A percentile compares a stretch with the other conserved stretches of the same genome.
These are phyloP conservation scores for Blastobotrys americana DNA, from an alignment of 805 yeast species.

Conservation along the genomic window DNA sequence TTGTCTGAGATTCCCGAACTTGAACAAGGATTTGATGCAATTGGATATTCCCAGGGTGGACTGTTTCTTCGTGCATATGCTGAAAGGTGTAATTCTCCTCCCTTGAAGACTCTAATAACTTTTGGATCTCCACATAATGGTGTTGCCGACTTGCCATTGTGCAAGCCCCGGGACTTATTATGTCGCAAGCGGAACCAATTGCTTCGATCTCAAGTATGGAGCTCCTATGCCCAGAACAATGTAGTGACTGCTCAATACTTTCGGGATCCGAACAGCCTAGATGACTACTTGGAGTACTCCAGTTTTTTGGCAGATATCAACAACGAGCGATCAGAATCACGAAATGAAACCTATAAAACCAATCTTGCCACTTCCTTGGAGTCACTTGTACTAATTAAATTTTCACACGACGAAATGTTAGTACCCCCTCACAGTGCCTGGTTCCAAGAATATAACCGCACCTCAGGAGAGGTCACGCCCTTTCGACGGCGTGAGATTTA, in stretches of 20 bases:
- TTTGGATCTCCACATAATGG: conserved; percentile 83
- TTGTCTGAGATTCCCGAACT: conserved; percentile 42
- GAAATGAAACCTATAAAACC: conserved; percentile 36
- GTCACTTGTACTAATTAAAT: conserved; percentile 52
- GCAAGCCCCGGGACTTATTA: conserved; percentile 48
- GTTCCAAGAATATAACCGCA: conserved; percentile 48
- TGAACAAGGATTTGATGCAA: conserved; percentile 53
- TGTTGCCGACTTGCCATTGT: conserved; percentile 56
- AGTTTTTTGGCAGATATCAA: conserved; percentile 57
- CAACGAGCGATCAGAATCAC: conserved; percentile 42
- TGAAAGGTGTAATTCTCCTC: conserved; percentile 46
- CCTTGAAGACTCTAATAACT: conserved; percentile 50
- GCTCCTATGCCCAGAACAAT: conserved; percentile 45
- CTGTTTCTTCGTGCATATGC: conserved; percentile 61
- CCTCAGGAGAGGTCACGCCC: conserved; percentile 37
- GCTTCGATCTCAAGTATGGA: conserved; percentile 56
- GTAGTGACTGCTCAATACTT: conserved; percentile 71
- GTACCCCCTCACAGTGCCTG: conserved; percentile 65
- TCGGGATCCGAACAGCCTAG: conserved; percentile 51
- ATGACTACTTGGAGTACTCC: conserved; percentile 49
- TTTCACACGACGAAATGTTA: conserved; percentile 56
- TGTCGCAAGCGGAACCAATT: conserved; percentile 50
- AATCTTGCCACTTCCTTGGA: conserved; percentile 39
- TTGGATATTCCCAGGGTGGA: conserved; percentile 84
- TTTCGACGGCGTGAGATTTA: conserved; percentile 46